Evolutionary conservation across 169 alveolate genomes (phyloP), one percentile per base, ranked within the genome.

Genomic region (Perkinsus olseni): DNA sequence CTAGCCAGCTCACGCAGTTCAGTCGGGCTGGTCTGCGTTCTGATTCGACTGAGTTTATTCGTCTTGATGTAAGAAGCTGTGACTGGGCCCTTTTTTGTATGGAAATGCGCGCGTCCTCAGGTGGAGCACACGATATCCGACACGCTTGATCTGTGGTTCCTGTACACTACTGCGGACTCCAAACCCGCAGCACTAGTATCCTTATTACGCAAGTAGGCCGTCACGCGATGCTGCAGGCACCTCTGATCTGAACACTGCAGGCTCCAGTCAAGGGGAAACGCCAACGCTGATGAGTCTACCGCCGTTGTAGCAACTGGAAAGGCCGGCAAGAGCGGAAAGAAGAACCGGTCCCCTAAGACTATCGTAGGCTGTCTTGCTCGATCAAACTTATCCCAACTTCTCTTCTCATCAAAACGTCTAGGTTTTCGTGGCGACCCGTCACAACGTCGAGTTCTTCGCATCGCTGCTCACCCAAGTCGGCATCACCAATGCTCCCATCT

Each of bases 381-480:
- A n/a, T n/a, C n/a, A n/a, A n/a, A n/a, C n/a, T n/a, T n/a, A n/a
- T n/a, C n/a, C n/a, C n/a, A n/a, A n/a, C n/a, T n/a, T n/a, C n/a
- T n/a, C n/a, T n/a, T n/a, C n/a, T n/a, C n/a, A n/a, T n/a, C n/a
- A n/a, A n/a, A n/a, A n/a, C n/a, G n/a, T 40, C 50, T 93, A 93
- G n/a, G 94, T 93, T 21, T 98, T 98, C 94, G 99, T 97, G 4
- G 97, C 98, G 93, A 98, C 99, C 28, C 96, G 97, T 93, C 98
- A 97, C 93, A 99, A 98, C 93, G 99, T 98, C 91, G 99, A 98
- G 93, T 97, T 96, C 93, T 92, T 98, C 40, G 96, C 95, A 38
- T 95, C 95, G 91, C 92, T 97, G 40, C 92, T 97, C 93, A 82
- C 39, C 38, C 92, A 48, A 38, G 95, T 93, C 74, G 95, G 95